Conservation (phyloP, 2,329 filamentous ascomycete species). For the Aureobasidium uvarum region DNA sequence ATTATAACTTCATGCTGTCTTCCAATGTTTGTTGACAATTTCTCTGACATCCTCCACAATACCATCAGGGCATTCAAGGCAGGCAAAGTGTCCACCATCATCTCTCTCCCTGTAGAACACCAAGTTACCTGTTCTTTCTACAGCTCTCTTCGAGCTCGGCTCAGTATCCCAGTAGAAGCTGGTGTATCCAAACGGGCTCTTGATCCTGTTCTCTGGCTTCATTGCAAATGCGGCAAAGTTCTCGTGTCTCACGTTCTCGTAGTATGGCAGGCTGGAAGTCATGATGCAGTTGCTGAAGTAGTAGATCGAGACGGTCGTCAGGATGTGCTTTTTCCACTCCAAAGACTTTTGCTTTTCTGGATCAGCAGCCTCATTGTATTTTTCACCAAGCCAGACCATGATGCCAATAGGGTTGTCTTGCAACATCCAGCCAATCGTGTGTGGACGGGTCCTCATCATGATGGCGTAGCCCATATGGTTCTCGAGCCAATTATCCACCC, state of each 20-base stretch:
- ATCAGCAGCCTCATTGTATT: slow-evolving; percentile 44
- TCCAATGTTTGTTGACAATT: slow-evolving; percentile 27
- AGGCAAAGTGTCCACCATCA: slow-evolving; percentile 36
- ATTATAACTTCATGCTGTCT: background rate
- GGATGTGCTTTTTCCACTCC: slow-evolving; percentile 38
- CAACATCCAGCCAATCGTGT: slow-evolving; percentile 46
- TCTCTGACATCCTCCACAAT: slow-evolving; percentile 36
- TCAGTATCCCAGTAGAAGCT: slow-evolving; percentile 42
- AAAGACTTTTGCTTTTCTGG: slow-evolving; percentile 38
- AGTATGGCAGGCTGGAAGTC: slow-evolving; percentile 42
- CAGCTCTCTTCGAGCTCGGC: slow-evolving; percentile 39
- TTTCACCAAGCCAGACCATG: slow-evolving; percentile 48
- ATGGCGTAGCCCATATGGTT: slow-evolving; percentile 46
- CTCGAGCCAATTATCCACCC: slow-evolving; percentile 41
- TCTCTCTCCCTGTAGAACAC: slow-evolving; percentile 40
- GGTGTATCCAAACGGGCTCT: slow-evolving; percentile 42
- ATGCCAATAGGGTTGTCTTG: slow-evolving; percentile 48
- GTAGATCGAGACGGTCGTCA: slow-evolving; percentile 40
- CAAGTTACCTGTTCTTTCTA: slow-evolving; percentile 41
- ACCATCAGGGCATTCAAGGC: slow-evolving; percentile 35
- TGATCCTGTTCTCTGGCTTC: slow-evolving; percentile 41
- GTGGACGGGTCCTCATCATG: slow-evolving; percentile 45
- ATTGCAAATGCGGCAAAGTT: slow-evolving; percentile 42
- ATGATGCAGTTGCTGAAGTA: slow-evolving; percentile 43
- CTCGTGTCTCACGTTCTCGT: slow-evolving; percentile 43